Base-by-base conservation (phyloP, 1,284 basidiomycete genomes). In the Ganoderma meredithae region DNA sequence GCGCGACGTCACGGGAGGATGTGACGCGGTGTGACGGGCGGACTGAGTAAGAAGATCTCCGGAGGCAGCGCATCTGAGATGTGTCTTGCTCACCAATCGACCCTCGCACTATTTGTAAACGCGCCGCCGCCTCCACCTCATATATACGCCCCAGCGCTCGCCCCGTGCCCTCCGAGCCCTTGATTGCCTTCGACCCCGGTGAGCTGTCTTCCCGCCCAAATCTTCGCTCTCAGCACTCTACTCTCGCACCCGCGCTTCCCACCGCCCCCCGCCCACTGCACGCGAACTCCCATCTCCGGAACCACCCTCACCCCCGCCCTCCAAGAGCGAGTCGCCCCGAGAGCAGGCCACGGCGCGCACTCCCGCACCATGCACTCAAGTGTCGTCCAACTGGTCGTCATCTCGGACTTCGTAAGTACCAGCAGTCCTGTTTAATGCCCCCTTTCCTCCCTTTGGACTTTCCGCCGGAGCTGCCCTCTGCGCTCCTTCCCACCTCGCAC, bases 331-430 rank as follows among this genome's bases (percentile, higher is more conserved):
- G 53, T 59, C 59, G 43, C 33, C 13, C 25, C 63, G 44, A 49
- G 47, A 22, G 25, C 58, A 60, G 25, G 41, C 19, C 55, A 25
- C 49, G 52, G 65, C 65, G 62, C 60, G 65, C 61, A 60, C 65
- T 4, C 49, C 17, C 62, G 25, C 60, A 60, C 25, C 61, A 72
- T 72, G 74, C 39, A 60, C 39, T 67, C 70, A 33, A 85, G 87
- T 67, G 76, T 83, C 66, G 83, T 93, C 68, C 90, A 88, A 79
- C 78, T 93, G 67, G 87, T 88, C 66, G 83, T 93, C 74, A 86
- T 93, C 76, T 91, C 88, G 66, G 92, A 93, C 80, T 87, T 92
- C 68, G 90, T 91, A 73, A 75, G 89, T 36, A 36, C 36, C 36
- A 36, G 6, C 9, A 36, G 7, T 36, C 36, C 36, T 36, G 9